Percentiles rank a stretch among this genome's conserved stretches.
Evolutionary conservation across 768 basidiomycete species (phyloP).

Genomic region (Sporobolomyces phaffii): DNA sequence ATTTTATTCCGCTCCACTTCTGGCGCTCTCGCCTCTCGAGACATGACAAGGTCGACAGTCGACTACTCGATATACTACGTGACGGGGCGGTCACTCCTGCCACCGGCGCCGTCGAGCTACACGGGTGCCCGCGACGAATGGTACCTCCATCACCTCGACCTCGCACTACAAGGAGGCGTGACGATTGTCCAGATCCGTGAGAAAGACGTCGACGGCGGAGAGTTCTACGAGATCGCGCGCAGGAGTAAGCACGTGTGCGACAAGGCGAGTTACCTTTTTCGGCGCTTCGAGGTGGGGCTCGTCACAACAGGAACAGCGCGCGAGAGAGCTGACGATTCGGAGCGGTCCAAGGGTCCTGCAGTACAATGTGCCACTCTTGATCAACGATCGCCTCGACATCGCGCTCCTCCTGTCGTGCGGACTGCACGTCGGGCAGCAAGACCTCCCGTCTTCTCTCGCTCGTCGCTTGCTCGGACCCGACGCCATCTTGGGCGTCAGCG

Average conservation of each 20-base stretch:
- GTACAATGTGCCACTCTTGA: slow-evolving; percentile 73
- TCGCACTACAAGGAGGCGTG: slow-evolving; percentile 79
- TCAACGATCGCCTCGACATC: slow-evolving; percentile 76
- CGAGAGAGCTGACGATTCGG: no score
- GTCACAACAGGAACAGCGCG: no score
- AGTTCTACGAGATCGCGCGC: slow-evolving; percentile 73
- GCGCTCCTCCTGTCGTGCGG: slow-evolving; percentile 53
- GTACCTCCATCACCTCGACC: slow-evolving; percentile 67
- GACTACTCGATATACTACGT: slow-evolving; percentile 70
- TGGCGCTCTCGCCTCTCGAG: no score
- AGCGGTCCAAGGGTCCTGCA: no score
- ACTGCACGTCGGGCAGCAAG: slow-evolving; percentile 82
- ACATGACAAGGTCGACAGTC: slow-evolving; percentile 40
- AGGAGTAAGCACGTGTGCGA: slow-evolving; percentile 66
- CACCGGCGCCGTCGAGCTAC: slow-evolving; percentile 50
- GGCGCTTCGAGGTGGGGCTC: not conserved
- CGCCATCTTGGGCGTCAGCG: slow-evolving; percentile 73
- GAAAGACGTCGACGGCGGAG: slow-evolving; percentile 71
- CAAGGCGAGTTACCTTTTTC: slow-evolving; percentile 44
- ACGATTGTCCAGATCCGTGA: slow-evolving; percentile 72
- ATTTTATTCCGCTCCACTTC: no score
- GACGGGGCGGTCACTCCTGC: slow-evolving; percentile 70
- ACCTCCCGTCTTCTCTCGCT: slow-evolving; percentile 62
- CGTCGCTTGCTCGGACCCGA: slow-evolving; percentile 67
- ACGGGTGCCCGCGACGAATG: slow-evolving; percentile 49